Evolutionary conservation across 192 early-diverging fungal species (phyloP), one percentile per base, ranked within the genome.

Genomic region (Piromyces finnis): DNA sequence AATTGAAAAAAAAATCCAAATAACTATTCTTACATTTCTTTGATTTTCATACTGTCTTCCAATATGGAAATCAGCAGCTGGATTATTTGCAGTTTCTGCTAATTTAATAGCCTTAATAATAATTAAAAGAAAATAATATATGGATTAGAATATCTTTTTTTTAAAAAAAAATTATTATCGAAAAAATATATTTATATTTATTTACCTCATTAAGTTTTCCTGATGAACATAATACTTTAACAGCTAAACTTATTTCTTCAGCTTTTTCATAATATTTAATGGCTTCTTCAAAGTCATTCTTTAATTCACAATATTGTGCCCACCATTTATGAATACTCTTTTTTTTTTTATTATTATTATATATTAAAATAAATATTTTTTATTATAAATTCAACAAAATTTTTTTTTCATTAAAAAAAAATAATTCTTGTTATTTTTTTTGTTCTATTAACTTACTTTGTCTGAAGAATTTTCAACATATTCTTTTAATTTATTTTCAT

Each of bases 271-370:
- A 91, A 78, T 83, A 84, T 78, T 85, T 85, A 28, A 88, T 29
- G 9, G 89, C 88, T 28, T 80, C 83, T 5, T 77, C 80, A 29
- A 81, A 35, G 80, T 90, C 84, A 17, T 83, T 84, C 12, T 84
- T 79, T 16, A 81, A 82, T 80, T 90, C 89, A 32, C 81, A 80
- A 81, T 88, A 88, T 83, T 90, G 88, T 16, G 85, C 89, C 86
- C 86, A 88, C 89, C 89, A 90, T 78, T 85, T 86, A 32, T 84
- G 85, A 12, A 88, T 80, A 14, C 78, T 28, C 82, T 83, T 39
- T 26, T 79, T 22, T 14, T 14, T 30, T 22, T n/a, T n/a, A n/a
- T n/a, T n/a, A n/a, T n/a, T n/a, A n/a, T n/a, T n/a, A n/a, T n/a
- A n/a, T n/a, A n/a, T n/a, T n/a, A n/a, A n/a, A n/a, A n/a, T n/a